Evolutionary conservation across 2,329 filamentous ascomycete species (phyloP), one percentile per base, ranked within the genome.

Genomic region (Sporothrix humicola): DNA sequence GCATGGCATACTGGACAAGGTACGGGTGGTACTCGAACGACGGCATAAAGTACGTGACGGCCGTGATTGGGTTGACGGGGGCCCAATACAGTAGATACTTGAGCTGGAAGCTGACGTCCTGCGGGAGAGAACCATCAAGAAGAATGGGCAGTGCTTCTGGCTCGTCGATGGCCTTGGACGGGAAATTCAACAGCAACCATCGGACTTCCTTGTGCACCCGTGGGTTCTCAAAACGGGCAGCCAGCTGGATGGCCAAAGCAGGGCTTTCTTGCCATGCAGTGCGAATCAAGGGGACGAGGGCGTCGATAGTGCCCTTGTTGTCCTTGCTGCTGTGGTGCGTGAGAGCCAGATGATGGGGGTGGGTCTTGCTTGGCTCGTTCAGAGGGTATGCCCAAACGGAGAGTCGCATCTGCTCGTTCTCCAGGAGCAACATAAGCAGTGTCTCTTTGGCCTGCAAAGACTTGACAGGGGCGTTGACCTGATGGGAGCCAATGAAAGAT

Each of bases 81-180:
- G 92, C 89, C 96, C 96, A 99, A 83, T 93, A 98, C 1, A 99
- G 85, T 17, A 99, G 85, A 81, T 97, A 97, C 90, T 95, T 97
- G 72, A 98, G 87, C 81, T 98, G 95, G 78, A 90, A 91, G 72
- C 89, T 90, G 61, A 98, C 88, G 82, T 98, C 95, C 54, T 85
- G 85, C 0, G 95, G 94, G 69, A 98, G 83, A 59, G 89, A 85
- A 31, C 90, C 88, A 23, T 93, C 94, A 44, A 99, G 88, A 72
- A 99, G 86, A 23, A 98, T 85, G 66, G 95, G 90, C 65, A 99
- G 84, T 42, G 94, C 94, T 77, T 95, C 93, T 0, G 96, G 90
- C 75, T 97, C 92, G 72, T 88, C 85, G 31, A 97, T 85, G 0
- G 93, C 94, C 83, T 92, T 95, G 75, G 95, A 92, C 0, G 97